These are phyloP conservation scores for Saccharomycopsis guyanensis DNA, from an alignment of 805 yeast genomes.

Conservation along the genomic window DNA sequence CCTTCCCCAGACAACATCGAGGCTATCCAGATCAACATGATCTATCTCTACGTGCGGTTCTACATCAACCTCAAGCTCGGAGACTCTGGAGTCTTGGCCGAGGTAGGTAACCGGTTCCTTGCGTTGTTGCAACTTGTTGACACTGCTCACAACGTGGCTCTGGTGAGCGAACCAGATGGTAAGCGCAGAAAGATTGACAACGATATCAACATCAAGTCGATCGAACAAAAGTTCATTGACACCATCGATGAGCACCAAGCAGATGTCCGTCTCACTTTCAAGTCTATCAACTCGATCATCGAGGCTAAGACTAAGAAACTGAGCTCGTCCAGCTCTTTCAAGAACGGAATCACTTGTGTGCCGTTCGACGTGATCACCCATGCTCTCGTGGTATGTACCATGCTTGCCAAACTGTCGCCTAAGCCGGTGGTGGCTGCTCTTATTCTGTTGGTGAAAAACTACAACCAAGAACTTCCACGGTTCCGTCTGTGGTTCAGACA, in stretches of 20 bases:
- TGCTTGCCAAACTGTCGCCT: conserved; percentile 18
- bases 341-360: conserved; percentile 14
- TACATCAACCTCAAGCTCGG: conserved; percentile 33
- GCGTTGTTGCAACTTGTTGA: background rate
- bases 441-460: conserved; percentile 13
- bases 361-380: conserved; percentile 12
- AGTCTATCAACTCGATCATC: conserved; percentile 8
- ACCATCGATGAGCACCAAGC: background rate
- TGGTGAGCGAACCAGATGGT: background rate
- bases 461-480: conserved; percentile 4
- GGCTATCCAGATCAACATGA: conserved; percentile 38
- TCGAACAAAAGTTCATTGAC: conserved; percentile 13
- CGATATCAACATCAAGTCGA: conserved; percentile 5
- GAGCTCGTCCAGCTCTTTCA: conserved; percentile 3
- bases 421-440: conserved; percentile 7
- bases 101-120: background rate
- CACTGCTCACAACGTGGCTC: background rate
- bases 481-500: background rate
- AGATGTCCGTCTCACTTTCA: background rate
- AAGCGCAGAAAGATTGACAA: background rate
- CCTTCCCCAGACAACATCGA: too few relatives aligned
- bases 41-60: conserved; percentile 35
- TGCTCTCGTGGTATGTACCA: background rate
- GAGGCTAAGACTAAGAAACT: conserved; percentile 1
- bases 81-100: background rate